These are phyloP conservation scores for Diatrype stigma DNA, from an alignment of 2,329 filamentous ascomycete species.

Conservation along the genomic window DNA sequence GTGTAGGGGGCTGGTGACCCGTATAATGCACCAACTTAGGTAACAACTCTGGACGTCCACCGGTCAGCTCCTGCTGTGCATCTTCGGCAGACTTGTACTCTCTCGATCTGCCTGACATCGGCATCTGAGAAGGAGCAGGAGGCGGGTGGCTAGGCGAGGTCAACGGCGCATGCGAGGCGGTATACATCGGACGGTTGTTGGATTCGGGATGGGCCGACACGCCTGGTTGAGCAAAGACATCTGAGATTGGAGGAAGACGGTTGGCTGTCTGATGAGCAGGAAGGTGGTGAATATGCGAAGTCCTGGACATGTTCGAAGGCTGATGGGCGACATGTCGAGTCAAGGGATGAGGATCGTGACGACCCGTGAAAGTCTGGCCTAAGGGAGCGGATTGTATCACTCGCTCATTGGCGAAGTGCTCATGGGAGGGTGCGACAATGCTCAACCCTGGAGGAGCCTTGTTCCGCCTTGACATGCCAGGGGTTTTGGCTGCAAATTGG, in stretches of 20 bases:
- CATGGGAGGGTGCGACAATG: conserved; percentile 89
- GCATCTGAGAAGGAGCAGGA: conserved; percentile 43
- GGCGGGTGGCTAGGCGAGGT: conserved; percentile 74
- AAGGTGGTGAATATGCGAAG: conserved; percentile 85
- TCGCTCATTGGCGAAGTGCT: conserved; percentile 87
- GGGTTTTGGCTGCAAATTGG: conserved; percentile 63
- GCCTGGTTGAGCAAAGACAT: conserved; percentile 79
- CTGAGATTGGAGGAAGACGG: conserved; percentile 85
- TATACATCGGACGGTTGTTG: conserved; percentile 48
- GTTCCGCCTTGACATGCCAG: conserved; percentile 66
- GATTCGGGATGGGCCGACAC: conserved; percentile 58
- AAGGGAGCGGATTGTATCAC: conserved; percentile 96
- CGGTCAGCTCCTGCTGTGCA: conserved; percentile 82
- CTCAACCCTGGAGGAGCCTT: conserved; percentile 85
- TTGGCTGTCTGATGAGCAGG: conserved; percentile 87
- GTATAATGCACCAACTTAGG: conserved; percentile 95
- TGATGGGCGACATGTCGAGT: conserved; percentile 78
- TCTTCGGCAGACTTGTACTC: conserved; percentile 97
- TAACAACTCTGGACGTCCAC: conserved; percentile 85
- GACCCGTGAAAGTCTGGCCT: conserved; percentile 90
- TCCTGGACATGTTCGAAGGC: conserved; percentile 75
- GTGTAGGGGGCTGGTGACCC: conserved; percentile 87
- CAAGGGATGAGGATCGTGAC: conserved; percentile 72
- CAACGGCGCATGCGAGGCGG: conserved; percentile 63
- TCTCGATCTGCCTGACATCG: conserved; percentile 61